Base-by-base conservation (phyloP, 805 yeast species). In the Candida pseudoglaebosa region DNA sequence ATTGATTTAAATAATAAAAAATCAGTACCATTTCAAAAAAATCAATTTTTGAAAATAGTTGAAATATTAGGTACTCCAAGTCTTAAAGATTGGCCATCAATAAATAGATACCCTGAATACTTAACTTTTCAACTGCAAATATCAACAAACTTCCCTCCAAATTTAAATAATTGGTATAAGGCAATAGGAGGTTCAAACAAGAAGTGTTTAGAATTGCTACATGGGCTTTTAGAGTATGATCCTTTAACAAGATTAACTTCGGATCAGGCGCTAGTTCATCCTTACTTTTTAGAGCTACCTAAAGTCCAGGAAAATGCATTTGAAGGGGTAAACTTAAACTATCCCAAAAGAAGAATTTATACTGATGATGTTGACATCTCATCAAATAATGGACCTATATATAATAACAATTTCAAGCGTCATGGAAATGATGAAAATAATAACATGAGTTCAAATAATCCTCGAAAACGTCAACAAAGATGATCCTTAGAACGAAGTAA, bases 41-140 rank as follows among this genome's bases (percentile, higher is more conserved):
- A 86, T 56, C 99, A 93, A 64, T 73, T 91, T 56, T 84, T 85
- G 52, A 89, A 88, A 56, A 90, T 93, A 17, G 69, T 93, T 19
- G 98, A 93, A 59, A 82, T 93, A n/a, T 62, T 93, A 44, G 99
- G 99, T 0, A 79, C 95, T 0, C 99, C 99, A 0, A 77, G 76
- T 3, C 54, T 68, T 4, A 75, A 80, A n/a, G 72, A 67, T 34
- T 93, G 99, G 98, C 84, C 93, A 0, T 70, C 82, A 16, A 60
- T 93, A 28, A 69, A 72, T 30, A 80, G 79, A 45, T 90, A 88
- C 54, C 98, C 99, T 0, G 99, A 93, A 53, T 93, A 73, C 56
- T 46, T 48, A 16, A 55, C 67, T 13, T 65, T 67, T 42, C 65
- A 62, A 40, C 71, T 88, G 40, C 74, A 80, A 38, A 50, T 61